Evolutionary conservation across 768 basidiomycete genomes (phyloP).

Genomic region (Pulveroboletus sp.): DNA sequence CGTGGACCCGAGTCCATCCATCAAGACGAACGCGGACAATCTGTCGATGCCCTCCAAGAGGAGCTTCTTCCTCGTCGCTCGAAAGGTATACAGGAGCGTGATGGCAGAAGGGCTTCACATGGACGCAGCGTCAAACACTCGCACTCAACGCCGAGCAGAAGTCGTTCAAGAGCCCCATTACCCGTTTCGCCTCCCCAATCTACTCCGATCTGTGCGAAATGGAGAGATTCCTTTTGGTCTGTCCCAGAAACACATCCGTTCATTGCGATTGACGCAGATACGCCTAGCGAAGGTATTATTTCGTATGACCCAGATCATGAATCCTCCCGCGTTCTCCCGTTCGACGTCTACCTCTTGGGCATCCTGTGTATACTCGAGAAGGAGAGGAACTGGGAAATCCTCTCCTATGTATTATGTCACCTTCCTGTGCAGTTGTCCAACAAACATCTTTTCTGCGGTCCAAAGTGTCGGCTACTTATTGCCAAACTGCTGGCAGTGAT

Average conservation of each 20-base stretch:
- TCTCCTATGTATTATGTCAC: conserved; percentile 88
- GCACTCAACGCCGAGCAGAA: conserved; percentile 49
- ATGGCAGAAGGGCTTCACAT: conserved; percentile 47
- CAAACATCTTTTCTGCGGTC: conserved; percentile 96
- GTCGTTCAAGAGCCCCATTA: conserved; percentile 52
- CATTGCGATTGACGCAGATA: conserved; percentile 47
- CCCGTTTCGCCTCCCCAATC: conserved; percentile 25
- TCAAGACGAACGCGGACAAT: conserved; percentile 25
- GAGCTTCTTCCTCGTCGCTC: conserved; percentile 39
- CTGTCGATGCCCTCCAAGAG: conserved; percentile 22
- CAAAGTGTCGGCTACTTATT: conserved; percentile 62
- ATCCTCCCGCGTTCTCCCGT: conserved; percentile 51
- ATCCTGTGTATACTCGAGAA: conserved; percentile 62
- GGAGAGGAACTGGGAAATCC: conserved; percentile 87
- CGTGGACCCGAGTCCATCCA: conserved; percentile 35
- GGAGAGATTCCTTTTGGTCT: conserved; percentile 55
- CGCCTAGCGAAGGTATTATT: conserved; percentile 61
- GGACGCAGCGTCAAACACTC: conserved; percentile 45
- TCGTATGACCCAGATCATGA: conserved; percentile 56
- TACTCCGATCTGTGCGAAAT: conserved; percentile 29
- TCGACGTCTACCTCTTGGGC: conserved; percentile 66
- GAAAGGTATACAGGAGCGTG: conserved; percentile 46
- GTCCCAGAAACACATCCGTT: conserved; percentile 65
- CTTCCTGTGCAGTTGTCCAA: conserved; percentile 88
- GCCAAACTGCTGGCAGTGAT: conserved; percentile 59